These are phyloP conservation scores for Hymenotorrendiella dingleyae DNA, from an alignment of 2,329 filamentous ascomycete species.

Conservation along the genomic window DNA sequence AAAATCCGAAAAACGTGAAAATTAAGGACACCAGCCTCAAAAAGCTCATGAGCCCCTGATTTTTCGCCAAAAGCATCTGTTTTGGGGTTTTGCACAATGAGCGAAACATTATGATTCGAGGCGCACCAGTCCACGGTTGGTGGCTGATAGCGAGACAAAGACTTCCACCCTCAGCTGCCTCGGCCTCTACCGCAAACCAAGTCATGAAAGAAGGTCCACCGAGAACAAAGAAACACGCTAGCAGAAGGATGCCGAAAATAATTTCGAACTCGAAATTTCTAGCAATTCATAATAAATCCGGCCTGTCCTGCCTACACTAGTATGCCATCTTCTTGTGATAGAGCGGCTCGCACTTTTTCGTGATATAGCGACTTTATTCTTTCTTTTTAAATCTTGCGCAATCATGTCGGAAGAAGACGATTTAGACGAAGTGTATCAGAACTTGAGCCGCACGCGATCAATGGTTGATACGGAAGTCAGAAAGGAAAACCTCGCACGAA, in stretches of 20 bases:
- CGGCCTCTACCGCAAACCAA: background rate
- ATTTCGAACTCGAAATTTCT: background rate
- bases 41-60: too few species aligned
- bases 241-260: background rate
- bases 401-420: conserved; percentile 5
- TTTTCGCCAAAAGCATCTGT: too few species aligned
- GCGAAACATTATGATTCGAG: background rate
- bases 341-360: background rate
- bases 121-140: background rate
- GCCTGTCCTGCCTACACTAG: background rate
- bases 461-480: background rate
- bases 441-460: background rate
- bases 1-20: too few species aligned
- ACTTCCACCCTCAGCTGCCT: background rate
- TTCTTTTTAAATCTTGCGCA: background rate
- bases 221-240: background rate
- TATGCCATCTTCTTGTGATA: background rate
- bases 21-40: too few species aligned
- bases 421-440: conserved; percentile 1
- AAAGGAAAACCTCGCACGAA: background rate
- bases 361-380: background rate
- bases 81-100: too few species aligned
- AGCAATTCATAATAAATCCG: background rate
- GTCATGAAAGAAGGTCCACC: background rate
- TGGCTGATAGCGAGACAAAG: conserved; percentile 1